Base-by-base conservation (phyloP, 2,329 filamentous ascomycete genomes). In the Talaromyces sp. region DNA sequence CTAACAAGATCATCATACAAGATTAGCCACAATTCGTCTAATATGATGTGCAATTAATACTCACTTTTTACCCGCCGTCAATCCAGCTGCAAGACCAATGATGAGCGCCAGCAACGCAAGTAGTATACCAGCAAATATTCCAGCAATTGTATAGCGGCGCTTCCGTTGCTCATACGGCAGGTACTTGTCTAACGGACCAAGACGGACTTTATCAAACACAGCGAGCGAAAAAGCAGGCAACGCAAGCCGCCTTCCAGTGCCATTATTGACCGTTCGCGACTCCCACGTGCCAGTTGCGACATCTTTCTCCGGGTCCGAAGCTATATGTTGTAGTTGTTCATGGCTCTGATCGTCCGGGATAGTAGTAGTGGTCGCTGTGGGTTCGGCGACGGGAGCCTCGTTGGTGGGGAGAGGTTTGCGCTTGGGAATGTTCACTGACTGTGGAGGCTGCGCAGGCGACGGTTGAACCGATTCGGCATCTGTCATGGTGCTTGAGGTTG, bases 11-110 rank as follows among this genome's bases (percentile, higher is more conserved):
- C 8, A 34, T 13, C 36, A 36, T 17, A 53, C 13, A 1, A n/a
- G 10, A 54, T 47, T 25, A 31, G 19, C 34, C 49, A 56, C 49
- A 56, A 22, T 36, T 27, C 15, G 34, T n/a, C 0, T 58, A 11
- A 7, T 25, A 17, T 3, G 5, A 34, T 2, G n/a, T 43, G 61
- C 34, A n/a, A 47, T 34, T 8, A 49, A 53, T 17, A 53, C 36
- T 29, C 27, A 66, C 70, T 65, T 63, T 43, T 66, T 72, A 61
- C 65, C 61, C 3, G 34, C 19, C 0, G 72, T 72, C 22, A 78
- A 65, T 6, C 77, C 76, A 40, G 75, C 73, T 13, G 73, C 72
- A 34, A 79, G 66, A 5, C 75, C 76, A 47, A 78, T 71, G 4
- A 76, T 72, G 34, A 79, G 64, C 2, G 67, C 69, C n/a, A 78